phyloP scores from a whole-genome alignment of 2,329 filamentous ascomycete genomes.

The Ophiostoma fasciatum region DNA sequence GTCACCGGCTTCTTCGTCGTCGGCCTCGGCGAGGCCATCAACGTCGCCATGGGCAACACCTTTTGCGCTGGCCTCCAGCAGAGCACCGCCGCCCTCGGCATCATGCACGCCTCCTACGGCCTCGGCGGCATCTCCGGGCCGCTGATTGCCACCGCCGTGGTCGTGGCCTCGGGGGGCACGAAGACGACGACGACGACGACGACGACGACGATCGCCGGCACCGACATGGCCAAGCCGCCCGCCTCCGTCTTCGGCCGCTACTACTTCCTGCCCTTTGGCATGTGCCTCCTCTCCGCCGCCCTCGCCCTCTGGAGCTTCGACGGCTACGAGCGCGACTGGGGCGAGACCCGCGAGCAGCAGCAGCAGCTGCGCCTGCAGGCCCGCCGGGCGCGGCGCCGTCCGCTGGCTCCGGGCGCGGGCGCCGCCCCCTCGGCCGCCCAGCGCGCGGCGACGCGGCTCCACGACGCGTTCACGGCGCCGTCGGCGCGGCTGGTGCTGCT shows the following conservation, averaged over 20 bases:
- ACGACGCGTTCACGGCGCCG: slow-evolving; percentile 32
- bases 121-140: slow-evolving; percentile 52
- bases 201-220: too few species aligned
- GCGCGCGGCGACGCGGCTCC: slow-evolving; percentile 14
- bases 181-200: too few species aligned
- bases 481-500: slow-evolving; percentile 49
- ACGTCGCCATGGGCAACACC: slow-evolving; percentile 42
- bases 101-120: slow-evolving; percentile 54
- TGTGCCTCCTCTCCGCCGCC: slow-evolving; percentile 40
- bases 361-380: not conserved
- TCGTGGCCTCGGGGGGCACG: slow-evolving; percentile 26
- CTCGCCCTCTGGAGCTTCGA: slow-evolving; percentile 54
- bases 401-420: not conserved
- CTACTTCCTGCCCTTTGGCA: slow-evolving; percentile 50
- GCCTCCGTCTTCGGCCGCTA: slow-evolving; percentile 33
- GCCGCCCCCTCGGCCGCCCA: not conserved
- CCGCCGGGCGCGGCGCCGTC: not conserved
- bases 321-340: slow-evolving; percentile 48
- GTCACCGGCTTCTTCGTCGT: slow-evolving; percentile 56
- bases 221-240: slow-evolving; percentile 1
- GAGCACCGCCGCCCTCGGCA: slow-evolving; percentile 40
- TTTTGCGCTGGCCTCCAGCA: slow-evolving; percentile 25
- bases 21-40: slow-evolving; percentile 41
- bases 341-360: not conserved
- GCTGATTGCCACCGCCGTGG: slow-evolving; percentile 59